Conservation (phyloP, 148 eudicot species). For the Tetragonia tetragonoides region DNA sequence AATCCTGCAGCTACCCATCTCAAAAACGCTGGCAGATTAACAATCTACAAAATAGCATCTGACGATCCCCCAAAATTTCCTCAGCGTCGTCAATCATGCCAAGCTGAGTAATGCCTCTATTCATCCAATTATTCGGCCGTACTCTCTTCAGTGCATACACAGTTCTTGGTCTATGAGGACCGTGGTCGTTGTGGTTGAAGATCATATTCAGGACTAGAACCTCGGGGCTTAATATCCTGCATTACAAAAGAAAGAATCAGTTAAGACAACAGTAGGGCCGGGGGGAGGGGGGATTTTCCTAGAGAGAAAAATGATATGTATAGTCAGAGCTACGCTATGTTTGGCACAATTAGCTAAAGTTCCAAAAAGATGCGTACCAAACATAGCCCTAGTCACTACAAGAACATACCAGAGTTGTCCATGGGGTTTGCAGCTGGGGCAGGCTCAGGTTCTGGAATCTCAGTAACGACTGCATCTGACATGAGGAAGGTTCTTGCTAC, state of each 20-base stretch:
- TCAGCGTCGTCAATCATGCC: background rate
- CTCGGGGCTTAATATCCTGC: conserved; percentile 21
- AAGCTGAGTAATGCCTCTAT: background rate
- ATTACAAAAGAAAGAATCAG: background rate
- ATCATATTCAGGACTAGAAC: background rate
- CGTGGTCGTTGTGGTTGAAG: background rate
- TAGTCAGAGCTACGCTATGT: no score
- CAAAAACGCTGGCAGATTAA: background rate
- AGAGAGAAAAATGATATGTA: no score
- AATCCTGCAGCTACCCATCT: background rate
- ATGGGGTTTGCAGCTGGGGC: conserved; percentile 46
- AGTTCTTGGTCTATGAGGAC: background rate
- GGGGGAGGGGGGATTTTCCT: no score
- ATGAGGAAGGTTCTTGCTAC: conserved; percentile 67
- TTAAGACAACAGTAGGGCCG: background rate
- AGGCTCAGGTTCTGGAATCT: conserved; percentile 53
- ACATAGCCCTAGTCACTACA: background rate
- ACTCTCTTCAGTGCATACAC: background rate
- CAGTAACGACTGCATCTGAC: conserved; percentile 70
- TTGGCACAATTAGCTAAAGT: no score
- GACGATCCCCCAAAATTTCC: background rate
- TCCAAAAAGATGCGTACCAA: background rate
- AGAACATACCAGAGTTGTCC: conserved; percentile 51
- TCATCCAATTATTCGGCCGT: background rate
- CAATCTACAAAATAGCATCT: conserved; percentile 1